Conservation (phyloP, 768 basidiomycete genomes). For the Phanerodontia chrysosporium region DNA sequence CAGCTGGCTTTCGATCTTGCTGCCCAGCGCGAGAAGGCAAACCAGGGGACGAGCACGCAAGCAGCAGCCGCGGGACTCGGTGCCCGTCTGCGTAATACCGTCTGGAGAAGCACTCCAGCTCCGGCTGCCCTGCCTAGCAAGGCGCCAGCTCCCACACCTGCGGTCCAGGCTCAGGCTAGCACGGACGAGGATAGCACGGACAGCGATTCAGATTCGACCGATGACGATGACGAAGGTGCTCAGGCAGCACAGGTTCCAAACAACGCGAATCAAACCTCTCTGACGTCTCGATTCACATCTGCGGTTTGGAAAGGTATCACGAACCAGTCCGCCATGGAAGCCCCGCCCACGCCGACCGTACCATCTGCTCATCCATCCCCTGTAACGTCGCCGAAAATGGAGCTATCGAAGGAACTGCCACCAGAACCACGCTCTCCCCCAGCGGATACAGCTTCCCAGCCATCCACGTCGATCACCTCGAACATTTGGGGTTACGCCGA, state of each 20-base stretch:
- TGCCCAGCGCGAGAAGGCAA: slow-evolving; percentile 42
- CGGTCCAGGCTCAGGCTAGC: background rate
- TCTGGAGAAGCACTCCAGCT: slow-evolving; percentile 58
- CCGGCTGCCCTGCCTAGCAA: slow-evolving; percentile 1
- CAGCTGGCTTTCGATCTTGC: slow-evolving; percentile 64
- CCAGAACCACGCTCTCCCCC: slow-evolving; percentile 4
- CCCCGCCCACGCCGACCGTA: slow-evolving; percentile 38
- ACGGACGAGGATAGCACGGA: slow-evolving; percentile 18
- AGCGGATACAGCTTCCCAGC: background rate
- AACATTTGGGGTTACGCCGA: slow-evolving; percentile 69
- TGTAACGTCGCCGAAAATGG: slow-evolving; percentile 4
- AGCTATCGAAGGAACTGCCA: slow-evolving; percentile 11
- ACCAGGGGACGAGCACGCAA: slow-evolving; percentile 27
- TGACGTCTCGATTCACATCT: slow-evolving; percentile 52
- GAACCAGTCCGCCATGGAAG: slow-evolving; percentile 72
- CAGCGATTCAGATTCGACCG: slow-evolving; percentile 25
- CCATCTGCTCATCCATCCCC: slow-evolving; percentile 26
- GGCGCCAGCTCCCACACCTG: background rate
- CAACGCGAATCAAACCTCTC: slow-evolving; percentile 21
- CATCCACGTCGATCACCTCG: slow-evolving; percentile 19
- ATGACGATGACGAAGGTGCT: slow-evolving; percentile 25
- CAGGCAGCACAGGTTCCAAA: slow-evolving; percentile 3
- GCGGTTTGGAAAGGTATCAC: slow-evolving; percentile 78
- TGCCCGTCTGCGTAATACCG: slow-evolving; percentile 48
- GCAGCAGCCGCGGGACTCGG: slow-evolving; percentile 41